Evolutionary conservation across 192 early-diverging fungal genomes (phyloP).

Genomic region (Globomyces pollinis-pini): DNA sequence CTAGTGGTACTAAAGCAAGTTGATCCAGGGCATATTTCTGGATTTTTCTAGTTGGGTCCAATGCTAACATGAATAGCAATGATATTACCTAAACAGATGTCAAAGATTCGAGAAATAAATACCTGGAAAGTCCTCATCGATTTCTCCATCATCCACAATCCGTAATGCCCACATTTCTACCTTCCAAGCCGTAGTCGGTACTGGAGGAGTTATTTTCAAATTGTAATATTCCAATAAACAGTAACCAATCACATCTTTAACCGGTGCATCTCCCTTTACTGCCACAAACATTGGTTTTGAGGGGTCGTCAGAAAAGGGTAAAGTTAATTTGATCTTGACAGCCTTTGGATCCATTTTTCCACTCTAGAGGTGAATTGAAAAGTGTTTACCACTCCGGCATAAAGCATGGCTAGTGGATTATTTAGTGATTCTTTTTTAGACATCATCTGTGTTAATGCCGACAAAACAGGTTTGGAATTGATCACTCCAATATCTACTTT

Average conservation of each 20-base stretch:
- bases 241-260: slow-evolving; percentile 93
- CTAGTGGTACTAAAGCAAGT: slow-evolving; percentile 60
- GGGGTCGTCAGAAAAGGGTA: slow-evolving; percentile 42
- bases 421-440: slow-evolving; percentile 48
- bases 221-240: slow-evolving; percentile 82
- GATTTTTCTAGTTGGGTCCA: slow-evolving; percentile 82
- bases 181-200: slow-evolving; percentile 56
- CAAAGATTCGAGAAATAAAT: no score
- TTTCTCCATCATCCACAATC: slow-evolving; percentile 92
- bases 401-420: slow-evolving; percentile 67
- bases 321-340: slow-evolving; percentile 56
- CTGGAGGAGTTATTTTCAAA: slow-evolving; percentile 49
- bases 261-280: slow-evolving; percentile 70
- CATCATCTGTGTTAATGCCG: slow-evolving; percentile 31
- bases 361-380: slow-evolving; percentile 12
- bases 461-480: neutral
- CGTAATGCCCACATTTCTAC: slow-evolving; percentile 79
- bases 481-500: neutral
- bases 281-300: slow-evolving; percentile 45
- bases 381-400: slow-evolving; percentile 39
- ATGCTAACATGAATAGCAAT: slow-evolving; percentile 41
- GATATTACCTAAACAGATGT: no score
- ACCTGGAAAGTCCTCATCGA: slow-evolving; percentile 96
- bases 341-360: slow-evolving; percentile 52
- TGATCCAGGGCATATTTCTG: slow-evolving; percentile 80